These are phyloP conservation scores for Theobroma grandiflorum DNA, from an alignment of 441 rosid genomes.

Conservation along the genomic window DNA sequence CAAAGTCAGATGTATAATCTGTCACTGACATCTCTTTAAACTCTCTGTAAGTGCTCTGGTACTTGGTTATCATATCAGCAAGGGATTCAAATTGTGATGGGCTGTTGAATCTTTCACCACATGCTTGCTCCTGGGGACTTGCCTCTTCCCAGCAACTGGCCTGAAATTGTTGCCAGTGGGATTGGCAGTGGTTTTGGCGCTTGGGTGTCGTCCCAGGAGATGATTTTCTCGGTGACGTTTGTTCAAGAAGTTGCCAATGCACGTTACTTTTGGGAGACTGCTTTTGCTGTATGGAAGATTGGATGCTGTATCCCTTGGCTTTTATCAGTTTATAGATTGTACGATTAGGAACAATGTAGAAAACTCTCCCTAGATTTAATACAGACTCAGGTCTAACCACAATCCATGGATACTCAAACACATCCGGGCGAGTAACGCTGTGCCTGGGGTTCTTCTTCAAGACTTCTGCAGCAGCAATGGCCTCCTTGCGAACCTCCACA, in stretches of 20 bases:
- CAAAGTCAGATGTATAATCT: conserved; percentile 19
- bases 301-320: conserved; percentile 23
- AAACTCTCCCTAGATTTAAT: conserved; percentile 45
- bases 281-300: conserved; percentile 24
- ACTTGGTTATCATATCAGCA: conserved; percentile 32
- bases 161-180: conserved; percentile 28
- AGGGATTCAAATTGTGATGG: conserved; percentile 33
- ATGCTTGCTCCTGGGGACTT: conserved; percentile 24
- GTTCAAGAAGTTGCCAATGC: conserved; percentile 11
- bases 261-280: conserved; percentile 23
- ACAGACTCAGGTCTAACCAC: conserved; percentile 51
- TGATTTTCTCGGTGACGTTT: conserved; percentile 23
- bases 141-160: conserved; percentile 23
- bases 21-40: conserved; percentile 21
- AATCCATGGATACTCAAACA: conserved; percentile 58
- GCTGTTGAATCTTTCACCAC: conserved; percentile 10
- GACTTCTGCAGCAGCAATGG: conserved; percentile 49
- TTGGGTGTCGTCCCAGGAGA: conserved; percentile 40
- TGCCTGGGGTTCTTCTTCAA: conserved; percentile 56
- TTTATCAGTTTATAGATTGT: conserved; percentile 47
- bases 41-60: conserved; percentile 8
- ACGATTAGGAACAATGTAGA: conserved; percentile 50
- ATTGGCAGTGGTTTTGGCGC: conserved; percentile 25
- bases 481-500: conserved; percentile 42
- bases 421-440: conserved; percentile 49